Evolutionary conservation across 202 grass and related monocot genomes (phyloP), one percentile per base, ranked within the genome.

Genomic region (Setaria italica): DNA sequence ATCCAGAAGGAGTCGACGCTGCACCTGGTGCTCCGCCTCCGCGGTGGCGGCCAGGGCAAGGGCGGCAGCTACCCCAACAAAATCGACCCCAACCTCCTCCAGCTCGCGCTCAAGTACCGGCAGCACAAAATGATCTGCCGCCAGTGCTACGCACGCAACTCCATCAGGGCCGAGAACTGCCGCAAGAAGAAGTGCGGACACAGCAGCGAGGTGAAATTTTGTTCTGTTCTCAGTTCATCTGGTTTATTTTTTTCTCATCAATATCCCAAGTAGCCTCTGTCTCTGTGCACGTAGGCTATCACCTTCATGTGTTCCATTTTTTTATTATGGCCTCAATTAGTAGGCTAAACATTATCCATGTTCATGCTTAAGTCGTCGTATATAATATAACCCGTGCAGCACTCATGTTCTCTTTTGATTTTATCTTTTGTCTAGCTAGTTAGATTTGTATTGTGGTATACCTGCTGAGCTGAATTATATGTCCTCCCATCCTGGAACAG

Each of bases 1-100:
- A 80, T 86, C 79, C 80, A 84, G 74, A 88, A 88, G 45, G 86
- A 81, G 77, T 89, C 74, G 21, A 89, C 74, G 16, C 53, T 88
- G 53, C 80, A 84, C 58, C 42, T 84, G 15, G 73, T 84, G 37
- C 86, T 84, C 19, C 73, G 73, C 0, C 48, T 84, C 34, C 67
- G 54, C 1, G 67, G 77, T 45, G 42, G 75, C 14, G 45, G 76
- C 43, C 48, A 49, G 39, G 77, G 46, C 47, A 50, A 51, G 64
- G 78, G 74, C 34, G 74, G 74, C 54, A 25, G 0, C 17, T 80
- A 80, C 62, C 78, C 78, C 30, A 7, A 62, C 17, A 12, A 7
- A 1, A 67, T 80, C 11, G 78, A 80, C 17, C 78, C 19, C 62
- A 53, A 66, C 62, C 78, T 80, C 47, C 78, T 80, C 46, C 47